A percentile compares a stretch with the other conserved stretches of the same genome.
Conservation (phyloP, 1,139 yeast species). For the Nakaseomyces sp. region DNA sequence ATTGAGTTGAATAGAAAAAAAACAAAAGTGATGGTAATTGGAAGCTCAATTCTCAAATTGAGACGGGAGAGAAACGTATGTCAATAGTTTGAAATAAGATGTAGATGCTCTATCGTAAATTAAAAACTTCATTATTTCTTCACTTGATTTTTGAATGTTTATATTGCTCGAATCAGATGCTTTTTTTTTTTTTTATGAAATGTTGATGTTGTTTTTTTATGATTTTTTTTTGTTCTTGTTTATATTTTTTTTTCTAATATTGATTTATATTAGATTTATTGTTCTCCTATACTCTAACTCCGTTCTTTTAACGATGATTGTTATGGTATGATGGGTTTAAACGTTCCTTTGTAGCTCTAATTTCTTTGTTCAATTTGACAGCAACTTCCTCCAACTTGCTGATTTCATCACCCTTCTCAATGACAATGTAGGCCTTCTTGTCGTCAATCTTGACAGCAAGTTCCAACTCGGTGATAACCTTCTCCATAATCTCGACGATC, state of each 20-base stretch:
- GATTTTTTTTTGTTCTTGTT: constrained; percentile 3
- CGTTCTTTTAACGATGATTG: constrained; percentile 15
- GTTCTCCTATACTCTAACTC: background rate
- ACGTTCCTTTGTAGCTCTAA: constrained; percentile 30
- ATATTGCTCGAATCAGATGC: constrained; percentile 1
- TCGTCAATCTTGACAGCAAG: constrained; percentile 60
- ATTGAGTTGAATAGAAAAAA: too few species aligned
- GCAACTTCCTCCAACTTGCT: constrained; percentile 86
- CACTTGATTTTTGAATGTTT: background rate
- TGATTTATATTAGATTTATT: background rate
- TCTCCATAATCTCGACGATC: constrained; percentile 56
- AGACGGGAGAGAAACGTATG: constrained; percentile 4
- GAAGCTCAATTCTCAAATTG: background rate
- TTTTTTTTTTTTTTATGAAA: background rate
- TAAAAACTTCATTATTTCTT: constrained; percentile 1
- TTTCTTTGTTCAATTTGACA: constrained; percentile 78
- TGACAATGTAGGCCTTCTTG: constrained; percentile 48
- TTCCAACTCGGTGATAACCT: constrained; percentile 72
- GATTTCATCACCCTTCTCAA: constrained; percentile 68
- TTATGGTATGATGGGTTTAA: constrained; percentile 18
- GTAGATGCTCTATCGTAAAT: constrained; percentile 2
- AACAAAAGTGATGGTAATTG: too few species aligned
- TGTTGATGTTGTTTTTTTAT: background rate
- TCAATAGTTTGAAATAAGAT: constrained; percentile 1
- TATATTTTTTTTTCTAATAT: constrained; percentile 3